Conservation (phyloP, 2,329 filamentous ascomycete genomes). For the Ophiocordyceps camponoti-rufipedis region DNA sequence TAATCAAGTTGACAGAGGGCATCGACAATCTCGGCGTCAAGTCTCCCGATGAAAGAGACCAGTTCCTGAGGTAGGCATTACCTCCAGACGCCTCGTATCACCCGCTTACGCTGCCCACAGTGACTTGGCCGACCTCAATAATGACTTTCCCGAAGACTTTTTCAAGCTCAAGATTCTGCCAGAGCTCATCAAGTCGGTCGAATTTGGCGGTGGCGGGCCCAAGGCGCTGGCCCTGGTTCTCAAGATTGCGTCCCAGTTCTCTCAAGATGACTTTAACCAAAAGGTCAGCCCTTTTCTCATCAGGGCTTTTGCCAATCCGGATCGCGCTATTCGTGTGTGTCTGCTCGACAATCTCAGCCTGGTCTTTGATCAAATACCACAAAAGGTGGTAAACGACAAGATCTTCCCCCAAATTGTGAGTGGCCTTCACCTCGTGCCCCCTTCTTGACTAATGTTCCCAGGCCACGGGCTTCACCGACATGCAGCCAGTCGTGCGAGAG, state of each 20-base stretch:
- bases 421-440: not conserved
- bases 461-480: constrained; percentile 87
- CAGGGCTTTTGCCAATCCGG: constrained; percentile 75
- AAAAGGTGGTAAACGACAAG: constrained; percentile 85
- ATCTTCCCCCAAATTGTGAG: constrained; percentile 84
- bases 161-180: constrained; percentile 95
- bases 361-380: constrained; percentile 81
- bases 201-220: constrained; percentile 88
- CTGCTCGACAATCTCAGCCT: constrained; percentile 71
- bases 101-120: constrained; percentile 19
- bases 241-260: constrained; percentile 76
- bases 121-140: constrained; percentile 69
- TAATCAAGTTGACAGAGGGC: constrained; percentile 83
- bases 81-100: constrained; percentile 8
- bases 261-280: constrained; percentile 74
- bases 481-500: constrained; percentile 80
- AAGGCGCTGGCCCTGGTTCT: constrained; percentile 79
- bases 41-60: constrained; percentile 63
- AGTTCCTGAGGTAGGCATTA: constrained; percentile 46
- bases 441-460: constrained; percentile 16
- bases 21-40: constrained; percentile 89
- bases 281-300: constrained; percentile 76
- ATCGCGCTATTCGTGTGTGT: constrained; percentile 80
- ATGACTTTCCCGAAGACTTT: constrained; percentile 95
- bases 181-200: constrained; percentile 94